Conservation (phyloP, 768 basidiomycete species). For the Lentinula raphanica region DNA sequence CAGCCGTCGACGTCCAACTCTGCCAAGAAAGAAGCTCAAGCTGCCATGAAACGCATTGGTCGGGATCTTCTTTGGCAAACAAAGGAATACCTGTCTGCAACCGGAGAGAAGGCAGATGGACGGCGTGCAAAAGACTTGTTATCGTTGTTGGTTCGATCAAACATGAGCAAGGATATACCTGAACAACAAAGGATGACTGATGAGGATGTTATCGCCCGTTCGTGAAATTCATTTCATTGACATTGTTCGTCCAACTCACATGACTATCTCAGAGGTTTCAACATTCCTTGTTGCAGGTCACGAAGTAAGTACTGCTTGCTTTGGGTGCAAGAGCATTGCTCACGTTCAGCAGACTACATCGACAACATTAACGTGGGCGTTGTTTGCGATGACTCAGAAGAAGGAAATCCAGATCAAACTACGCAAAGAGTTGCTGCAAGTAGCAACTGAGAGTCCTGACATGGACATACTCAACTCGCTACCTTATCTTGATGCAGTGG, state of each 20-base stretch:
- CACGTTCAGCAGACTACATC: conserved; percentile 31
- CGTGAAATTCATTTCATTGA: background rate
- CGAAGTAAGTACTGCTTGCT: conserved; percentile 9
- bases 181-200: conserved; percentile 41
- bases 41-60: conserved; percentile 34
- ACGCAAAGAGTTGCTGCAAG: conserved; percentile 48
- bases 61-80: conserved; percentile 31
- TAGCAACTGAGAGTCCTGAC: conserved; percentile 52
- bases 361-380: conserved; percentile 51
- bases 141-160: conserved; percentile 44
- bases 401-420: conserved; percentile 50
- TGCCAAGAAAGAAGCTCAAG: conserved; percentile 23
- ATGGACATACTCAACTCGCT: conserved; percentile 68
- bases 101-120: conserved; percentile 11
- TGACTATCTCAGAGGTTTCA: conserved; percentile 28
- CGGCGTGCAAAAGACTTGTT: conserved; percentile 39
- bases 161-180: conserved; percentile 42
- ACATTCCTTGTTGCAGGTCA: conserved; percentile 37
- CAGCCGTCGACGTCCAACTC: conserved; percentile 28
- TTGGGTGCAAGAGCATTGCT: too few relatives aligned
- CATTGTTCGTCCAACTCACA: too few relatives aligned
- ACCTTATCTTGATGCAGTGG: conserved; percentile 65
- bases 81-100: conserved; percentile 25
- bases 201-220: conserved; percentile 36
- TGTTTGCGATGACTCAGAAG: conserved; percentile 48